Evolutionary conservation across 768 basidiomycete genomes (phyloP), one percentile per base, ranked within the genome.

Genomic region (Lactarius pseudohatsudake): DNA sequence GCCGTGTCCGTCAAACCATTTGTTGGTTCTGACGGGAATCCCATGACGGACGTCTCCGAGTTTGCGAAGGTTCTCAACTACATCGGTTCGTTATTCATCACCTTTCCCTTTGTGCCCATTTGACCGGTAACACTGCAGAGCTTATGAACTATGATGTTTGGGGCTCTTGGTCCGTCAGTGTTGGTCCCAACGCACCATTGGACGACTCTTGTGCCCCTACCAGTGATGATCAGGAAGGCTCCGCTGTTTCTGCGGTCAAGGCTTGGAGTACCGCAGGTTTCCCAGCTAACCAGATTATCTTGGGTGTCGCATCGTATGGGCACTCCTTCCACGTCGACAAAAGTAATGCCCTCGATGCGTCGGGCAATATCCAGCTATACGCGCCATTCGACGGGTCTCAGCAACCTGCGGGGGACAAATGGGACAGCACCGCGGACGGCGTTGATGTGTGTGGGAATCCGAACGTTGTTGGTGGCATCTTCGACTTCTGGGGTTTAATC

Each of bases 291-390:
- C 77, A 90, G 78, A 87, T 96, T 64, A 85, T 94, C 34, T 85
- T 98, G 8, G 96, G 94, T 61, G 86, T 96, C 0, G 85, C 94
- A 15, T 79, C 88, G 20, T 96, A 93, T 76, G 92, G 92, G 0
- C 93, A 93, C 77, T 86, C 91, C 26, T 95, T 80, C 80, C 26
- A 69, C 13, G 80, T 84, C 45, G 72, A 80, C 9, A 56, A 73
- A 4, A 70, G 65, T 22, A 69, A 76, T 41, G 85, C 85, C 0
- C 72, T 82, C 66, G 65, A 73, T 60, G 61, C 70, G 18, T 62
- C 57, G 10, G 78, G 72, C 11, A 68, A 70, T 10, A 74, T 89
- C 36, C 76, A 77, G n/a, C 41, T 80, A 20, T 89, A 81, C 75
- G 85, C 88, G 3, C 56, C 76, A 1, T 92, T 86, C 69, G 75